Conservation (phyloP, 1,139 yeast species). For the Ogataea hybrid region DNA sequence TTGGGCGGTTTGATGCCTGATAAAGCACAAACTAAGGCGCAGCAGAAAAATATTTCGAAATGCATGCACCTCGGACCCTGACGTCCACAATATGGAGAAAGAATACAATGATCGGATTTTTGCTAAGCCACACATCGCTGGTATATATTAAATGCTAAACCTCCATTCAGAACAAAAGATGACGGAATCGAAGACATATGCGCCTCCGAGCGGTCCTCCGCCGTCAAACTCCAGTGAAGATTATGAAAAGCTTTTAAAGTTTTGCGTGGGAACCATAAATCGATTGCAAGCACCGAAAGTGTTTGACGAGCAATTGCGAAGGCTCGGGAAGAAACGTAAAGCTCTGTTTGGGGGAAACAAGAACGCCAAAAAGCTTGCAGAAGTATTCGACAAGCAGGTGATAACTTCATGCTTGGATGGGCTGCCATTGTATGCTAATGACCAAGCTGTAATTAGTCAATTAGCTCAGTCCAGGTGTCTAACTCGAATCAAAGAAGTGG, state of each 20-base stretch:
- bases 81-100: not conserved
- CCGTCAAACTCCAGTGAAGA: conserved; percentile 14
- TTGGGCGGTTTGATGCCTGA: conserved; percentile 12
- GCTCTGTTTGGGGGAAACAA: conserved; percentile 20
- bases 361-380: conserved; percentile 16
- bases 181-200: conserved; percentile 1
- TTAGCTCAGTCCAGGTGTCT: conserved; percentile 19
- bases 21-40: conserved; percentile 14
- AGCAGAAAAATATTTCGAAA: conserved; percentile 3
- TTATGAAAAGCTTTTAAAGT: conserved; percentile 16
- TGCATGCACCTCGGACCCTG: not conserved
- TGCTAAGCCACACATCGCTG: conserved; percentile 1
- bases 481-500: conserved; percentile 20
- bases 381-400: conserved; percentile 8
- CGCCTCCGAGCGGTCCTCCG: conserved; percentile 17
- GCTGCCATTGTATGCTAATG: conserved; percentile 16
- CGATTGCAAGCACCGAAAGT: conserved; percentile 22
- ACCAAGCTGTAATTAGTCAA: conserved; percentile 18
- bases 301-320: conserved; percentile 19
- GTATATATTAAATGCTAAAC: too few relatives aligned
- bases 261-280: conserved; percentile 19
- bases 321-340: conserved; percentile 20
- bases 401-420: conserved; percentile 8
- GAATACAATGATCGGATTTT: not conserved
- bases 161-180: too few relatives aligned